Evolutionary conservation across 2,329 filamentous ascomycete genomes (phyloP), one percentile per base, ranked within the genome.

Genomic region (Harringtonia aguacate): DNA sequence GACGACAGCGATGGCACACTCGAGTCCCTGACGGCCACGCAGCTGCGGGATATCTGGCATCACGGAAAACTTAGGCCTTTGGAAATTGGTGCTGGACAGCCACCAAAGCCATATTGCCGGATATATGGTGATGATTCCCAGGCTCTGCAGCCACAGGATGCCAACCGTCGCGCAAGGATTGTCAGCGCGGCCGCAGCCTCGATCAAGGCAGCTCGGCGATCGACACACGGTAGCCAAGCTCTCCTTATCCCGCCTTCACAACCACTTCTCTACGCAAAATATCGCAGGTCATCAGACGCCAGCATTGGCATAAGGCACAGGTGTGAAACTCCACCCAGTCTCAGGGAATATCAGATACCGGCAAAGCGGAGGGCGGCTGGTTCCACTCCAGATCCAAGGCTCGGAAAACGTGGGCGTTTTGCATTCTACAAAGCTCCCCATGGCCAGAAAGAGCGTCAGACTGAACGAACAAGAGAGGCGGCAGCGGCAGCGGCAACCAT

Each of bases 1-100:
- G 51, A 52, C 12, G 51, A 54, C 5, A 48, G 42, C 24, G 47
- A 43, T 24, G 47, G 47, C 8, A 22, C 45, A 8, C 39, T 48
- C 21, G 47, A 50, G 17, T 12, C 37, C 4, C 48, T 52, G 20
- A 50, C 46, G 2, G 48, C 46, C 3, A 38, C 46, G 3, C 37
- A 47, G 28, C 46, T 53, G 2, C 39, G 41, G 12, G 28, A 37
- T 3, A 9, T 44, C 12, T 48, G 49, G 51, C 39, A 40, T 10
- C 27, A 41, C 18, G 35, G 31, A 13, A 30, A 33, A 14, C 12
- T 21, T 22, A 31, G n/a, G n/a, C n/a, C n/a, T n/a, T n/a, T n/a
- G n/a, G n/a, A 13, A 24, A 18, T n/a, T 28, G 10, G 14, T 14
- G n/a, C 9, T 13, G 28, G 18, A 5, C 28, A 34, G 18, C 8